Evolutionary conservation across 768 basidiomycete genomes (phyloP).

Genomic region (Xerocomellus chrysenteron): DNA sequence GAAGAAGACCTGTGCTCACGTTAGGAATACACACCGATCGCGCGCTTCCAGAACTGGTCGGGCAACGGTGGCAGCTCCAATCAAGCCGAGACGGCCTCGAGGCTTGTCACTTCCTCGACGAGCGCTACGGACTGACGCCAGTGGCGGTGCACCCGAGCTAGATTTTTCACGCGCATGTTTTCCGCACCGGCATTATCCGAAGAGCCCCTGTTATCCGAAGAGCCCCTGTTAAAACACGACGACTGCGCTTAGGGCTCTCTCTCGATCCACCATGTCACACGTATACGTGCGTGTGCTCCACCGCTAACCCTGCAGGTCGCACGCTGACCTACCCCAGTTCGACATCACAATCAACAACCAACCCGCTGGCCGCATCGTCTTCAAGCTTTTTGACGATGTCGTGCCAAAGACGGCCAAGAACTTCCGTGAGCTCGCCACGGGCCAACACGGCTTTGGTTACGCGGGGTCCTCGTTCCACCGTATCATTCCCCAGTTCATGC

Average conservation of each 20-base stretch:
- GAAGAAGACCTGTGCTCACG: no score
- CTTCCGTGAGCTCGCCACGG: slow-evolving; percentile 88
- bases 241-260: background rate
- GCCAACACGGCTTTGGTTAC: slow-evolving; percentile 75
- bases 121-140: no score
- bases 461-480: slow-evolving; percentile 70
- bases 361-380: slow-evolving; percentile 59
- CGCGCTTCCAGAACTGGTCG: no score
- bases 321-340: slow-evolving; percentile 47
- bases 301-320: background rate
- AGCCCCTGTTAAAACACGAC: background rate
- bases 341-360: slow-evolving; percentile 52
- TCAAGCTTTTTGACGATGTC: slow-evolving; percentile 82
- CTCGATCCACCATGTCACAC: slow-evolving; percentile 21
- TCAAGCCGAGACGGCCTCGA: no score
- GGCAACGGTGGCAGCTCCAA: no score
- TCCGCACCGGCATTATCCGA: slow-evolving; percentile 6
- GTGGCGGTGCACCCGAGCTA: no score
- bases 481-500: slow-evolving; percentile 82
- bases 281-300: slow-evolving; percentile 13
- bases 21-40: no score
- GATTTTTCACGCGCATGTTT: no score
- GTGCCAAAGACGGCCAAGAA: slow-evolving; percentile 76
- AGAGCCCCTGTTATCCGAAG: no score
- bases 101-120: no score